phyloP scores from a whole-genome alignment of 164 flowering plant genomes.

The Pachysandra terminalis region DNA sequence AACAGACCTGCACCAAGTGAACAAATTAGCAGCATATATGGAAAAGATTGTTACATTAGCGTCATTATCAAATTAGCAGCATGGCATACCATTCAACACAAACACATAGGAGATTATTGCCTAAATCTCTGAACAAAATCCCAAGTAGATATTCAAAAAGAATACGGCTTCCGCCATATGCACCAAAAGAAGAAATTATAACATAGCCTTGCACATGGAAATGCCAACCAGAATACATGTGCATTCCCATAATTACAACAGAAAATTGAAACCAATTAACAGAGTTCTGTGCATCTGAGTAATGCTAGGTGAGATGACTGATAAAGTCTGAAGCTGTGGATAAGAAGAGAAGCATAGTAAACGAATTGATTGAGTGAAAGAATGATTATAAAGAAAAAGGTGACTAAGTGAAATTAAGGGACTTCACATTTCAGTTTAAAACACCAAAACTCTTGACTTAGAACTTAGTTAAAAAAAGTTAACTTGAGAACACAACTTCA shows the following conservation, averaged over 20 bases:
- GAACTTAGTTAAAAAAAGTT: too few species aligned
- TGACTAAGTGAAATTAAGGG: too few species aligned
- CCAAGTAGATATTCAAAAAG: not conserved
- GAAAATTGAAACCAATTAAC: not conserved
- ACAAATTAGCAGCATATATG: not conserved
- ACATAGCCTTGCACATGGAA: not conserved
- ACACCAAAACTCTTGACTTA: too few species aligned
- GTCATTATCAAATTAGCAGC: not conserved
- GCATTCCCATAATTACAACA: not conserved
- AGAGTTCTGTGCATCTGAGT: too few species aligned
- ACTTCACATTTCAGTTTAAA: too few species aligned
- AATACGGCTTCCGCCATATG: not conserved
- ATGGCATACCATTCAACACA: not conserved
- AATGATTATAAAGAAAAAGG: too few species aligned
- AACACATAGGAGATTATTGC: not conserved
- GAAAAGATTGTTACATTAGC: not conserved
- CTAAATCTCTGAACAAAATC: not conserved
- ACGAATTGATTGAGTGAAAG: too few species aligned
- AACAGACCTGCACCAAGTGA: constrained; percentile 46
- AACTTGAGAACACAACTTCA: too few species aligned
- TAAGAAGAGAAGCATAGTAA: too few species aligned
- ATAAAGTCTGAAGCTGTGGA: too few species aligned
- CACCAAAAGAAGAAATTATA: not conserved
- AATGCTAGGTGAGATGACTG: too few species aligned
- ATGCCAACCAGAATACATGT: too few species aligned